These are phyloP conservation scores for Moesziomyces sp. DNA, from an alignment of 1,284 basidiomycete species.

Conservation along the genomic window DNA sequence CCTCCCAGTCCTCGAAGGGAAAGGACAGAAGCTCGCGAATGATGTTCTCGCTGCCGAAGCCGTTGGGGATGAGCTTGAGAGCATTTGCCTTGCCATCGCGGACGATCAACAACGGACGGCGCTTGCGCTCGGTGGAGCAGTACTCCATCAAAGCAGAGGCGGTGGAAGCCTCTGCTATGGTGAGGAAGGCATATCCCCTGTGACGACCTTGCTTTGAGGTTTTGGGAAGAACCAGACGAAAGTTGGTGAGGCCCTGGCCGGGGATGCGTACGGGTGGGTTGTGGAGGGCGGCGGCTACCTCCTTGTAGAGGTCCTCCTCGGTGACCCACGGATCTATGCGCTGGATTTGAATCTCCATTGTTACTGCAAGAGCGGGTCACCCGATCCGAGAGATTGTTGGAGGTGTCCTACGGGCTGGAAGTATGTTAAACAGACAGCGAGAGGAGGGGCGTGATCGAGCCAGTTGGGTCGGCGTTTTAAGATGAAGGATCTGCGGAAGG, in stretches of 20 bases:
- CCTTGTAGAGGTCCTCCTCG: constrained; percentile 31
- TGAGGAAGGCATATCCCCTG: constrained; percentile 23
- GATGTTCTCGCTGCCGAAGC: constrained; percentile 11
- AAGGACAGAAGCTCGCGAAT: constrained; percentile 12
- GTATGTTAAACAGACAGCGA: no score
- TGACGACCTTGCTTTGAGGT: not conserved
- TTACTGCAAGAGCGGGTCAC: not conserved
- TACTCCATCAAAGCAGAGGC: constrained; percentile 19
- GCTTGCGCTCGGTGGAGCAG: constrained; percentile 5
- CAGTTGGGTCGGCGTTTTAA: no score
- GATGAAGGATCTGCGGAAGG: no score
- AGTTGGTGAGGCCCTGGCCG: constrained; percentile 20
- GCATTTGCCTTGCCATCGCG: constrained; percentile 10
- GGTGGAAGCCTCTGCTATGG: constrained; percentile 32
- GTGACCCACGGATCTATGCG: constrained; percentile 31
- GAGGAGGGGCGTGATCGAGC: no score
- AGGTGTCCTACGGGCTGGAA: no score
- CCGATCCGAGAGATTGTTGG: not conserved
- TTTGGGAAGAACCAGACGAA: constrained; percentile 15
- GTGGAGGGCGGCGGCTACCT: constrained; percentile 24
- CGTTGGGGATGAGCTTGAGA: constrained; percentile 24
- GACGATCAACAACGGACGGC: constrained; percentile 9
- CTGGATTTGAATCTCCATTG: constrained; percentile 29
- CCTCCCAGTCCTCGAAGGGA: constrained; percentile 19
- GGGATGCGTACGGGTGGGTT: constrained; percentile 17